Base-by-base conservation (phyloP, 2,329 filamentous ascomycete species). In the Mycogone perniciosa region DNA sequence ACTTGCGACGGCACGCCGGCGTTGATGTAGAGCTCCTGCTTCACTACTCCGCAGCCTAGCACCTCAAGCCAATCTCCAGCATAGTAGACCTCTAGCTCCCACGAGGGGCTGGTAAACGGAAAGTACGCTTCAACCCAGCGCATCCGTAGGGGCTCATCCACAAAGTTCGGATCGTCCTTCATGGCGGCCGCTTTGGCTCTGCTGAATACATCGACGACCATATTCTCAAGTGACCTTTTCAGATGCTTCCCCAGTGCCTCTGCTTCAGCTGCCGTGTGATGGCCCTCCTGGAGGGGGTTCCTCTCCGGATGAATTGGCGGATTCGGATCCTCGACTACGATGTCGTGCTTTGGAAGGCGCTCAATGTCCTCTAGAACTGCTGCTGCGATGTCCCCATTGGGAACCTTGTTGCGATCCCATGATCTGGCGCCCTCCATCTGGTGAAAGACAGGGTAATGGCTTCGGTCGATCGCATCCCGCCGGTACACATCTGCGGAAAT, bases 101-200 rank as follows among this genome's bases (percentile, higher is more conserved):
- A 99, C 6, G 87, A 93, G 0, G 93, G 93, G 52, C 85, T 91
- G 1, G 93, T 99, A 67, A 97, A 97, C 37, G 93, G 93, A 71
- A 99, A 99, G 70, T 93, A 97, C 1, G 93, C 90, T 68, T 96
- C 92, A 6, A 97, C 85, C 93, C 93, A 99, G 58, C 93, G 82
- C 62, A 96, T 84, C 59, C 83, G 85, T 37, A 97, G 74, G 4
- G 90, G 89, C 62, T 95, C 87, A 45, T 82, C 76, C 20, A 72
- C 66, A 57, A 71, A 75, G 48, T 71, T 61, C 5, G 74, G 72
- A 45, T 79, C 74, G 5, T 73, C 71, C 52, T 72, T 73, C 11
- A 76, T 70, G 6, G 82, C 80, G 4, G 86, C 88, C 45, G 76
- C 76, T 63, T 83, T 84, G 6, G 90, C 91, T 33, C 86, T 80